These are phyloP conservation scores for Saccharum spontaneum DNA, from an alignment of 176 grass and related monocot species.

Conservation along the genomic window DNA sequence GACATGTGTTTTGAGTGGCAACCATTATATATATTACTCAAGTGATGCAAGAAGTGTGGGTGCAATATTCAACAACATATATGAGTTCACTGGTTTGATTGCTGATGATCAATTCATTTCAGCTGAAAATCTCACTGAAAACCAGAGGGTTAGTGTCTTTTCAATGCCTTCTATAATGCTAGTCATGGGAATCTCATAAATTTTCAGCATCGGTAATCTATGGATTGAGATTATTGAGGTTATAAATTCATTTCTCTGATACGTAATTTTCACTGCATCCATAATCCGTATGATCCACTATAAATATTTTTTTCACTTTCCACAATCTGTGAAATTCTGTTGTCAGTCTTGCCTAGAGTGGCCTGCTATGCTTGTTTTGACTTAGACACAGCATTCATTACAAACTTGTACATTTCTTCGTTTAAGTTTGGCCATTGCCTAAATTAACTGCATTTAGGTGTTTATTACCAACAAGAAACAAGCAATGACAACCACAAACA, in stretches of 20 bases:
- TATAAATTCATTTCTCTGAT: constrained; percentile 7
- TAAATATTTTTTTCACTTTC: background rate
- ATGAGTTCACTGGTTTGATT: constrained; percentile 82
- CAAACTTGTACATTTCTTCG: background rate
- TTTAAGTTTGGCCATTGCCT: background rate
- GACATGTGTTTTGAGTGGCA: constrained; percentile 81
- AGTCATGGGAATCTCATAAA: background rate
- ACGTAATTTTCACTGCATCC: background rate
- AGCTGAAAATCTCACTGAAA: constrained; percentile 76
- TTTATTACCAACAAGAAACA: background rate
- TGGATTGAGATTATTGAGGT: constrained; percentile 6
- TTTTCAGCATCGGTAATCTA: background rate
- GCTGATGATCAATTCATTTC: constrained; percentile 76
- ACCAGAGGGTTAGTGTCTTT: constrained; percentile 66
- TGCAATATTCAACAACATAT: constrained; percentile 89
- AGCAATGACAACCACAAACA: background rate
- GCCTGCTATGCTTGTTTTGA: constrained; percentile 6
- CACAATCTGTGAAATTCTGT: background rate
- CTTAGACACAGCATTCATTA: background rate
- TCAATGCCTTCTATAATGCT: background rate
- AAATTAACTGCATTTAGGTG: constrained; percentile 1
- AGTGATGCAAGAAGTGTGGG: constrained; percentile 53
- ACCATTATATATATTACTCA: constrained; percentile 84
- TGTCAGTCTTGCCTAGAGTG: constrained; percentile 11
- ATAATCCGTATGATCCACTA: background rate